Evolutionary conservation across 345 rosid genomes (phyloP).

Genomic region (Gossypium rotundifolium): DNA sequence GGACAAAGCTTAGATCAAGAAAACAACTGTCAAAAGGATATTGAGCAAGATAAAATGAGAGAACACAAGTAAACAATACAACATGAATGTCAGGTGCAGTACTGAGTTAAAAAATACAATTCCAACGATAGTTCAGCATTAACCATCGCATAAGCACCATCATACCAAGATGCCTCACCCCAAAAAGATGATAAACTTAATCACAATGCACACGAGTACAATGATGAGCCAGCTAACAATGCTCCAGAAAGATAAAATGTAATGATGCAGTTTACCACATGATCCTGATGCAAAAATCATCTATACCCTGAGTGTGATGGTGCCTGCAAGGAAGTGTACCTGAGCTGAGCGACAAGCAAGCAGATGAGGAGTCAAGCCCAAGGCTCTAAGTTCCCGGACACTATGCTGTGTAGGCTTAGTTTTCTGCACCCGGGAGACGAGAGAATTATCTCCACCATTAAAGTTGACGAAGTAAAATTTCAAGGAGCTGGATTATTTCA

Average conservation of each 20-base stretch:
- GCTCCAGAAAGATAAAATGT: background rate
- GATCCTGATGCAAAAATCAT: background rate
- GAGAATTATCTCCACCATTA: background rate
- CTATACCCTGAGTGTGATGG: background rate
- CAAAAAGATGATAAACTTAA: background rate
- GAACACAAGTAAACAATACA: background rate
- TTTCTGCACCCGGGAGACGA: conserved; percentile 35
- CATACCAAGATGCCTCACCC: background rate
- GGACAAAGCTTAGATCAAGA: conserved; percentile 6
- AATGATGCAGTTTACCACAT: background rate
- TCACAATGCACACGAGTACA: background rate
- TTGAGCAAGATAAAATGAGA: background rate
- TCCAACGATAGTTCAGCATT: background rate
- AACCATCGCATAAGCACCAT: background rate
- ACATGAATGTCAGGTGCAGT: background rate
- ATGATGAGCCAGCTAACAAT: background rate
- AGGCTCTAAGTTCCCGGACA: conserved; percentile 87
- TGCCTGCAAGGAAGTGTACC: conserved; percentile 33
- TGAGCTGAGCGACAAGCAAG: conserved; percentile 91
- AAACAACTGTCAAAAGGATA: background rate
- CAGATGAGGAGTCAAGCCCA: conserved; percentile 89
- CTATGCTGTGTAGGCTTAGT: conserved; percentile 95
- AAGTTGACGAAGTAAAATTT: background rate
- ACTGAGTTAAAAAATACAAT: background rate
- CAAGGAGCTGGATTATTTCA: background rate